phyloP scores from a whole-genome alignment of 2,329 filamentous ascomycete species.

The Cladophialophora yegresii region DNA sequence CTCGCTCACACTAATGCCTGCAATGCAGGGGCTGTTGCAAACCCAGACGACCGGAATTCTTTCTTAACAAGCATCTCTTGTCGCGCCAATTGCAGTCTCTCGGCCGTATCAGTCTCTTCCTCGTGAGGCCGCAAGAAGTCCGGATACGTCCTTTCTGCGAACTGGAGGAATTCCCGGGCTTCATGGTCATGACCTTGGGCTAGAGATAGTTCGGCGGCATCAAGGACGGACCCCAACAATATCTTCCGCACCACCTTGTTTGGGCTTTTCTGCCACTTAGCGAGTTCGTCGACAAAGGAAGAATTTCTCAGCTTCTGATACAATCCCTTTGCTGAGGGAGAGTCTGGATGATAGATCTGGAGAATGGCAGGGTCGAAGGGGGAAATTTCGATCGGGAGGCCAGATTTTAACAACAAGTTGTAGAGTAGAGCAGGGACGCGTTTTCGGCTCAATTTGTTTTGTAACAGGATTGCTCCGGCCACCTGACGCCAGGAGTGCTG shows the following conservation, averaged over 20 bases:
- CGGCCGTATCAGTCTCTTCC: slow-evolving; percentile 10
- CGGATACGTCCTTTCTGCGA: slow-evolving; percentile 31
- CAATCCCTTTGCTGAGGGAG: slow-evolving; percentile 38
- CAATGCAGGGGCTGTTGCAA: slow-evolving; percentile 5
- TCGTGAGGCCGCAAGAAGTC: slow-evolving; percentile 25
- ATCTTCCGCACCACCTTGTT: slow-evolving; percentile 35
- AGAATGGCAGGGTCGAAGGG: slow-evolving; percentile 39
- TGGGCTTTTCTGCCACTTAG: slow-evolving; percentile 23
- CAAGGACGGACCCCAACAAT: slow-evolving; percentile 42
- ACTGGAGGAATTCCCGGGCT: slow-evolving; percentile 31
- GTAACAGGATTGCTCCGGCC: slow-evolving; percentile 38
- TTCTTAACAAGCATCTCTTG: slow-evolving; percentile 18
- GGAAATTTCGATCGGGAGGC: slow-evolving; percentile 15
- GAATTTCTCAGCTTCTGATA: slow-evolving; percentile 21
- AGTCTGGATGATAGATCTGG: slow-evolving; percentile 44
- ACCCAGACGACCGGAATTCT: slow-evolving; percentile 15
- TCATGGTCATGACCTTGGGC: slow-evolving; percentile 36
- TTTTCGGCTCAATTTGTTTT: slow-evolving; percentile 29
- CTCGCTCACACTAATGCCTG: slow-evolving; percentile 7
- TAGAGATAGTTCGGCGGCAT: slow-evolving; percentile 44
- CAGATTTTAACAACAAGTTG: slow-evolving; percentile 33
- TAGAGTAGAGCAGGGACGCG: slow-evolving; percentile 39
- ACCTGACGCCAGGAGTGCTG: slow-evolving; percentile 30
- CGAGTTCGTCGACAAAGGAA: slow-evolving; percentile 34
- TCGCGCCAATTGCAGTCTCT: slow-evolving; percentile 22